phyloP scores from a whole-genome alignment of 768 basidiomycete species.

The Naganishia randhawae region DNA sequence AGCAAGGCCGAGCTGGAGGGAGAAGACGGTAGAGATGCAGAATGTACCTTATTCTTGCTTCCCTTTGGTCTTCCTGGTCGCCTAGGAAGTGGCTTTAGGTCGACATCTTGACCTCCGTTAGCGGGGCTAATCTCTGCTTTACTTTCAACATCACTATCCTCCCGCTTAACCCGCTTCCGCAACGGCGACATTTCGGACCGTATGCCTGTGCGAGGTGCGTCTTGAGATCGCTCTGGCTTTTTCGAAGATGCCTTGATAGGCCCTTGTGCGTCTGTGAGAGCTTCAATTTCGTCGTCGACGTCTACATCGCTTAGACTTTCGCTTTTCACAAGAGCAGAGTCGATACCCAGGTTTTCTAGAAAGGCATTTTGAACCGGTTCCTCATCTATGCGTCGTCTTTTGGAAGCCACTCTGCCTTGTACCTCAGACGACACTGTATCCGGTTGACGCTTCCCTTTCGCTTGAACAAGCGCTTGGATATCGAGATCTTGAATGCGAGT shows the following conservation, averaged over 20 bases:
- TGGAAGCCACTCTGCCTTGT: background rate
- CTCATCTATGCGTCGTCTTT: background rate
- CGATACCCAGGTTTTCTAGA: background rate
- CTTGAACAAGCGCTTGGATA: conserved; percentile 6
- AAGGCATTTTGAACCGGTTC: background rate
- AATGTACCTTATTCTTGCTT: conserved; percentile 5
- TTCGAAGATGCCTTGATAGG: background rate
- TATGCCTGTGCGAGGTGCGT: background rate
- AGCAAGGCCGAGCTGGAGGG: conserved; percentile 18
- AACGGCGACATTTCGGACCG: background rate
- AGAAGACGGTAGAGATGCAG: background rate
- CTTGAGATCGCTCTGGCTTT: background rate
- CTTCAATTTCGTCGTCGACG: conserved; percentile 7
- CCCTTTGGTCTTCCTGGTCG: conserved; percentile 49
- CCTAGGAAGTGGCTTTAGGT: background rate
- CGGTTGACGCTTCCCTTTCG: background rate
- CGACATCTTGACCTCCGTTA: background rate
- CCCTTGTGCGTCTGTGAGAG: background rate
- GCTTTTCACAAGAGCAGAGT: background rate
- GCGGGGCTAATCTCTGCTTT: background rate
- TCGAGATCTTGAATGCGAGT: background rate
- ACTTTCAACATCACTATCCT: background rate
- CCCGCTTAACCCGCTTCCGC: conserved; percentile 1
- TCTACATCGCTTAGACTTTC: conserved; percentile 30
- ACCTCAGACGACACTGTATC: background rate